Evolutionary conservation across 768 basidiomycete genomes (phyloP), one percentile per base, ranked within the genome.

Genomic region (Mycena kentingensis): DNA sequence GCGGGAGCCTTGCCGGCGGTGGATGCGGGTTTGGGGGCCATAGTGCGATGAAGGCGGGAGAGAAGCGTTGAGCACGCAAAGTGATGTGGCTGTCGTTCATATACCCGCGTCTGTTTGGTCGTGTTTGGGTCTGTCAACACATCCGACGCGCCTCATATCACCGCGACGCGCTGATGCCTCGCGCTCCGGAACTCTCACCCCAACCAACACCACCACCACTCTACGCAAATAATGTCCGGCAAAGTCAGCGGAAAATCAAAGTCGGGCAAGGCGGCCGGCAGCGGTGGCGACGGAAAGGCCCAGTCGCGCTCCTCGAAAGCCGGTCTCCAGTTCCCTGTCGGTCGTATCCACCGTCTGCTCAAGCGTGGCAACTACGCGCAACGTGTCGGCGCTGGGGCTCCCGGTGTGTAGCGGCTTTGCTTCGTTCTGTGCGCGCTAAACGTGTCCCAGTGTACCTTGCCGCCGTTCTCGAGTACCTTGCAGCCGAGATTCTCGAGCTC

Each of bases 401-500:
- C 87, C 62, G 82, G 82, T 82, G 58, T 19, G 68, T 29, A 4
- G 39, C 29, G 22, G 11, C 15, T 27, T 27, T 13, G 24, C 19
- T 19, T 12, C 2, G 34, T 25, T 35, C 39, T 36, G 5, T 11
- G 28, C n/a, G 15, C 7, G 26, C 36, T 48, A 51, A 13, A 41
- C 2, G 7, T 50, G 3, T 10, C 47, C 16, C 51, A 84, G 87
- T 91, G 58, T 90, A 90, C 71, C 84, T 90, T 60, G 88, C 88
- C 24, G 88, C 87, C 18, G 88, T 90, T 60, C 81, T 90, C 58
- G 90, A 90, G 69, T 88, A 91, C 67, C 82, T 91, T 52, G 85
- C 88, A 50, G 89, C 89, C 46, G 89, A 91, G 70, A 90, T 91
- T 67, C 84, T 91, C 54, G 89, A 91, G 71, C 78, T 91, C 32